Evolutionary conservation across 225 moss, liverwort and hornwort genomes (phyloP).

Genomic region (Takakia lepidozioides): DNA sequence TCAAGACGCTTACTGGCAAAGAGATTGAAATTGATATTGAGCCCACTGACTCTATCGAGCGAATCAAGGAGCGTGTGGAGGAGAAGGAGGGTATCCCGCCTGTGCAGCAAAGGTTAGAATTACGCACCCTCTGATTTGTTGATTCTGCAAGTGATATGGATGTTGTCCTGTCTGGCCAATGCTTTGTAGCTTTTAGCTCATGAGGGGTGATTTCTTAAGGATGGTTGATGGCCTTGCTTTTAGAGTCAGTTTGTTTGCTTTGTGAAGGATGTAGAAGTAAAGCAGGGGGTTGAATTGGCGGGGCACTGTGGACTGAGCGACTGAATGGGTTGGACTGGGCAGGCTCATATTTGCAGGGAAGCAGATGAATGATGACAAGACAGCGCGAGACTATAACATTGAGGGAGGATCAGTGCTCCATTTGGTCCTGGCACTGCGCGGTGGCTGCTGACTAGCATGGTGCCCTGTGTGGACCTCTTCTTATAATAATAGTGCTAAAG

Average conservation of each 20-base stretch:
- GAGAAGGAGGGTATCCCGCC: conserved; percentile 99
- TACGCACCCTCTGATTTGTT: neutral
- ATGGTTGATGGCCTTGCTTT: neutral
- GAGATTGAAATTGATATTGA: conserved; percentile 99
- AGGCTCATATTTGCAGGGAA: conserved; percentile 99
- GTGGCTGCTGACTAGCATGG: conserved; percentile 52
- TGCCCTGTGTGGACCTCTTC: too few relatives aligned
- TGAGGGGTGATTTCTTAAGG: neutral
- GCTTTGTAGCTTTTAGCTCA: neutral
- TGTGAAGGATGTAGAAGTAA: too few relatives aligned
- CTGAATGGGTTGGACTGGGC: conserved; percentile 2
- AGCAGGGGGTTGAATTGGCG: too few relatives aligned
- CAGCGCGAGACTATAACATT: conserved; percentile 95
- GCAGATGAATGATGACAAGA: conserved; percentile 99
- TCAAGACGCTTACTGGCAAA: conserved; percentile 94
- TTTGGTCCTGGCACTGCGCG: conserved; percentile 96
- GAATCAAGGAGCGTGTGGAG: conserved; percentile 98
- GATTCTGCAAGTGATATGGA: neutral
- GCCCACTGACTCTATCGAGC: conserved; percentile 89
- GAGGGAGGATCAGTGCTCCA: conserved; percentile 98
- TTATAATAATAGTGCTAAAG: too few relatives aligned
- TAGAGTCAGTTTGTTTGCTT: neutral
- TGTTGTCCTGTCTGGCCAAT: neutral
- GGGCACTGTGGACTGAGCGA: too few relatives aligned
- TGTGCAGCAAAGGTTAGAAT: conserved; percentile 81